Percentiles rank a stretch among this genome's conserved stretches.
Evolutionary conservation across 108 stramenopile genomes (phyloP).

Genomic region (Nitzschia putrida): DNA sequence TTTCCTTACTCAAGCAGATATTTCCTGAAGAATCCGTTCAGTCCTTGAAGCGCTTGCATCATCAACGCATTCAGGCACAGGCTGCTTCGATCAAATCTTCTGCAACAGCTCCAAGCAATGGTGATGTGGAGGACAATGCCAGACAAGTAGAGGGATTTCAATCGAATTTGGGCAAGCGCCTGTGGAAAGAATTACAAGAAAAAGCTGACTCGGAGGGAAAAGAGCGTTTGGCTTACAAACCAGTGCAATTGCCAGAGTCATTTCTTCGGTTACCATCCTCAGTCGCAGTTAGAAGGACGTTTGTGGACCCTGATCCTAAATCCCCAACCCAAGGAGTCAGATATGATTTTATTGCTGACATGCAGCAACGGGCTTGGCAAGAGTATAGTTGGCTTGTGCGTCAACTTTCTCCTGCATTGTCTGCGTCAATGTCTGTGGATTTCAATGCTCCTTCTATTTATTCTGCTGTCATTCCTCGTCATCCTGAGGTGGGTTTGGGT

Average conservation of each 20-base stretch:
- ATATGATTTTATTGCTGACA: constrained; percentile 29
- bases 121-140: constrained; percentile 6
- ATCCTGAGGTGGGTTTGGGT: constrained; percentile 61
- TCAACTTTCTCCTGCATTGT: no score
- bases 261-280: constrained; percentile 45
- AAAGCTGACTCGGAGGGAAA: neutral
- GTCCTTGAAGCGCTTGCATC: constrained; percentile 37
- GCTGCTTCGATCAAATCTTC: neutral
- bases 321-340: neutral
- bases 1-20: constrained; percentile 45
- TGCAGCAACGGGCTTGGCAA: constrained; percentile 37
- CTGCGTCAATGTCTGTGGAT: neutral
- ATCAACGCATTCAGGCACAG: constrained; percentile 12
- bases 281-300: constrained; percentile 31
- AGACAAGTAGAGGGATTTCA: neutral
- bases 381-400: constrained; percentile 25
- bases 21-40: constrained; percentile 45
- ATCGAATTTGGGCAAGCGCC: constrained; percentile 11
- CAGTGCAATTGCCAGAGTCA: constrained; percentile 31
- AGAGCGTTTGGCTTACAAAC: neutral
- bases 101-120: neutral
- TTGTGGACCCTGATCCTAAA: neutral
- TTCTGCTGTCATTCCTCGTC: constrained; percentile 41
- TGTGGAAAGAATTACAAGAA: neutral
- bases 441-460: constrained; percentile 1